phyloP scores from a whole-genome alignment of 352 stramenopile genomes.

The Phytophthora capsici region DNA sequence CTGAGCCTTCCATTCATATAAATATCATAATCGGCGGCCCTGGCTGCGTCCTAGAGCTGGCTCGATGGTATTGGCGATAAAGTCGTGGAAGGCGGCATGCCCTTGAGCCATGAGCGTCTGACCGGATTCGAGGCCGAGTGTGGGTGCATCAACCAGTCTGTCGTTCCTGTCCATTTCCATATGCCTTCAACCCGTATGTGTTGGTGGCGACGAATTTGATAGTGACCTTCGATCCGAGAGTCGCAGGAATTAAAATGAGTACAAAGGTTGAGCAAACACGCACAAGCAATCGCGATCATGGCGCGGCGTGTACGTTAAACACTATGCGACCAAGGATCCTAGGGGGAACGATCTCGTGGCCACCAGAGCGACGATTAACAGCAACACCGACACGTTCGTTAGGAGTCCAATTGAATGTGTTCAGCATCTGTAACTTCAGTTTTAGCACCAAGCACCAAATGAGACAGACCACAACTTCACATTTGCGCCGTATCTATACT shows the following conservation, averaged over 20 bases:
- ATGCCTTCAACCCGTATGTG: not conserved
- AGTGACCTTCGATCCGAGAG: slow-evolving; percentile 8
- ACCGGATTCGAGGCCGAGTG: slow-evolving; percentile 12
- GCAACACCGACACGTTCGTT: not conserved
- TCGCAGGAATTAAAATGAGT: slow-evolving; percentile 15
- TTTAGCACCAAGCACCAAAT: slow-evolving; percentile 18
- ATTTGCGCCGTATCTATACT: no score
- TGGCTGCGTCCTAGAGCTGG: slow-evolving; percentile 16
- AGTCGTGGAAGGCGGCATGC: slow-evolving; percentile 30
- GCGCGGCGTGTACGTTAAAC: slow-evolving; percentile 10
- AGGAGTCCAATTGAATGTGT: no score
- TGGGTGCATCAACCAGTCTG: no score
- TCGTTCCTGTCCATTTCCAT: no score
- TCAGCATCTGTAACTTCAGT: slow-evolving; percentile 3
- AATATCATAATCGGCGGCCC: no score
- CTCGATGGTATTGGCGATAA: slow-evolving; percentile 28
- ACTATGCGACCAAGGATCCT: slow-evolving; percentile 18
- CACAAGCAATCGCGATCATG: slow-evolving; percentile 3
- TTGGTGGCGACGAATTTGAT: slow-evolving; percentile 8
- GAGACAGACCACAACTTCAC: slow-evolving; percentile 4
- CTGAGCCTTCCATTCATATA: no score
- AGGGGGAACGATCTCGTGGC: slow-evolving; percentile 21
- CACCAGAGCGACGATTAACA: not conserved
- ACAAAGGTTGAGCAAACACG: slow-evolving; percentile 17
- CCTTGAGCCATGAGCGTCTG: slow-evolving; percentile 29